Conservation (phyloP, 148 eudicot genomes). For the Pouteria glomerata region DNA sequence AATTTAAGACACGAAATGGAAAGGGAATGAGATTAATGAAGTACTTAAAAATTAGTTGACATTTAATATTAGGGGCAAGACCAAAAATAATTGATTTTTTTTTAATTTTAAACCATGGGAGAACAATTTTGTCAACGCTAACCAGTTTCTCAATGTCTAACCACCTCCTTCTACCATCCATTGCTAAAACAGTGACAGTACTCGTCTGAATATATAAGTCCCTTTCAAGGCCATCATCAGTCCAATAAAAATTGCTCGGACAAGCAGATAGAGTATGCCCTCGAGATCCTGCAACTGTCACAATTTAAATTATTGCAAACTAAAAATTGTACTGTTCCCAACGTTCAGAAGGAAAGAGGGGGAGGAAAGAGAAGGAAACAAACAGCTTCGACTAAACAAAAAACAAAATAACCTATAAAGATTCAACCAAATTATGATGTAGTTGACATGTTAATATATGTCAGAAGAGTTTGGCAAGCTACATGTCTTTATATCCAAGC, state of each 20-base stretch:
- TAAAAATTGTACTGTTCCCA: not conserved
- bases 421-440: not conserved
- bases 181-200: slow-evolving; percentile 79
- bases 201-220: slow-evolving; percentile 77
- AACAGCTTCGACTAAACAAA: not conserved
- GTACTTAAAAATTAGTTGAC: not conserved
- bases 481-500: not conserved
- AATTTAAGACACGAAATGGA: not conserved
- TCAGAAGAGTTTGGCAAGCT: not conserved
- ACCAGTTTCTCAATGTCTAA: slow-evolving; percentile 93
- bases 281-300: slow-evolving; percentile 45
- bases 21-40: not conserved
- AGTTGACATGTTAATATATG: not conserved
- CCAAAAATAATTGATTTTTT: not conserved
- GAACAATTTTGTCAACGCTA: slow-evolving; percentile 30
- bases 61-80: slow-evolving; percentile 8
- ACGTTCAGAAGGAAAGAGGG: not conserved
- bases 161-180: slow-evolving; percentile 99
- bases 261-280: slow-evolving; percentile 40
- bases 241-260: slow-evolving; percentile 68
- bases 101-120: not conserved
- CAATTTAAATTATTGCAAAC: not conserved
- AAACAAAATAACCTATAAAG: not conserved
- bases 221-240: slow-evolving; percentile 72
- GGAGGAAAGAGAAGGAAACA: not conserved